Conservation (phyloP, 305 asterid species). For the Ajuga reptans region DNA sequence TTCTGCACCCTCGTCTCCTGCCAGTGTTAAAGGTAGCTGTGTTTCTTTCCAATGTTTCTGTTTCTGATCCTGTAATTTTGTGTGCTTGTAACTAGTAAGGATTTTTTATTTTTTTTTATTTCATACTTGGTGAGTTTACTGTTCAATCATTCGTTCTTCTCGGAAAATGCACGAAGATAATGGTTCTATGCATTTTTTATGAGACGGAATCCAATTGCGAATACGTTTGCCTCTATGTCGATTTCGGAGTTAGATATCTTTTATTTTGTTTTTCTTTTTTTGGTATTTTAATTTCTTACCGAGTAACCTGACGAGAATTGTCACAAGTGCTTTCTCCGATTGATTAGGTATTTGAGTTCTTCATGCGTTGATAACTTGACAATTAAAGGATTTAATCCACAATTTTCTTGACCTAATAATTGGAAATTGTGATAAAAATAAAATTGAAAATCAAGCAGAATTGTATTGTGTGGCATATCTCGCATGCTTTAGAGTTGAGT, state of each 20-base stretch:
- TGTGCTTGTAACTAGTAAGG: not conserved
- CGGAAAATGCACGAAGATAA: not conserved
- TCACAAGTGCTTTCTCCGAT: not conserved
- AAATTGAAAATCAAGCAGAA: not conserved
- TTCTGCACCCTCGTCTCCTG: slow-evolving; percentile 39
- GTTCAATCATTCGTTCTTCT: not conserved
- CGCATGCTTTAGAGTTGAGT: not conserved
- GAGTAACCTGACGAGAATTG: not conserved
- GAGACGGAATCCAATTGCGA: not conserved
- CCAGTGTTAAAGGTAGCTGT: slow-evolving; percentile 39
- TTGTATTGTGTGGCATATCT: not conserved
- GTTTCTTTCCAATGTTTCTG: not conserved
- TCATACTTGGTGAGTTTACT: not conserved
- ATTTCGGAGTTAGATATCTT: not conserved
- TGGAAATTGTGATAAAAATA: not conserved
- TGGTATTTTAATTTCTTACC: not conserved
- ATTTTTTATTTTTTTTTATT: not conserved
- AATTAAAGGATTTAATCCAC: not conserved
- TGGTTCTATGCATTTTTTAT: no score
- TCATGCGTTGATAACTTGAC: not conserved
- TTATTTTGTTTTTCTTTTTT: not conserved
- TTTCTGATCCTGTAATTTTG: not conserved
- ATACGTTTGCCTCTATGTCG: not conserved
- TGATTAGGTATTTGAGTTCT: slow-evolving; percentile 3
- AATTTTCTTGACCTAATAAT: not conserved